Evolutionary conservation across 768 basidiomycete genomes (phyloP), one percentile per base, ranked within the genome.

Genomic region (Lactarius hengduanensis): DNA sequence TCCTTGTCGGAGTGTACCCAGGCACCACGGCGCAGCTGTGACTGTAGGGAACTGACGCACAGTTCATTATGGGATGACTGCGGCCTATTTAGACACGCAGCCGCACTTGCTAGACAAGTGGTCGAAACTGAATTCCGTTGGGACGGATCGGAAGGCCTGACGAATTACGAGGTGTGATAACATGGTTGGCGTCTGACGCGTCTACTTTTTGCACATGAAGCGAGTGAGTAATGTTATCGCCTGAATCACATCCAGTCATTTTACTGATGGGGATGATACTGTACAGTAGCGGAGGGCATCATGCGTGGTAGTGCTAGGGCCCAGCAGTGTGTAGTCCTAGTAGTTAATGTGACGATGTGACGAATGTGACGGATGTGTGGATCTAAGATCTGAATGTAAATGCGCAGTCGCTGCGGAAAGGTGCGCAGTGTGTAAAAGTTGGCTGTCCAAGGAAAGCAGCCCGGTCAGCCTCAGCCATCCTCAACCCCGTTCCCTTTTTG

Each of bases 181-280:
- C 83, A 0, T 92, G 90, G 90, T 77, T 92, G 10, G 86, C 89
- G 32, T 86, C 84, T 69, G 89, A 91, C 65, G 89, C 90, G 57
- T 89, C 87, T 4, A 88, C 83, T 36, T 92, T 87, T 73, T 90
- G 88, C 72, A 92, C 91, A 0, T 89, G 90, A 1, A 90, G 89
- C 87, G 90, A 91, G 89, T 91, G 71, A 61, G 89, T 85, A 18
- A n/a, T 57, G 16, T 65, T 66, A 8, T 58, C 20, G 40, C 10
- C 18, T 7, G 38, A 59, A 15, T 16, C 16, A 34, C 6, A 16
- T 54, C n/a, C 32, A 10, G 40, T 34, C 47, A 40, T 50, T 50
- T 36, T 28, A 34, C 40, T 54, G 63, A 66, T 66, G 65, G 40
- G 65, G 38, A 3, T 16, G 22, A 15, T 20, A 15, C 30, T 28